Conservation (phyloP, 1,284 basidiomycete genomes). For the Tilletia setariae region DNA sequence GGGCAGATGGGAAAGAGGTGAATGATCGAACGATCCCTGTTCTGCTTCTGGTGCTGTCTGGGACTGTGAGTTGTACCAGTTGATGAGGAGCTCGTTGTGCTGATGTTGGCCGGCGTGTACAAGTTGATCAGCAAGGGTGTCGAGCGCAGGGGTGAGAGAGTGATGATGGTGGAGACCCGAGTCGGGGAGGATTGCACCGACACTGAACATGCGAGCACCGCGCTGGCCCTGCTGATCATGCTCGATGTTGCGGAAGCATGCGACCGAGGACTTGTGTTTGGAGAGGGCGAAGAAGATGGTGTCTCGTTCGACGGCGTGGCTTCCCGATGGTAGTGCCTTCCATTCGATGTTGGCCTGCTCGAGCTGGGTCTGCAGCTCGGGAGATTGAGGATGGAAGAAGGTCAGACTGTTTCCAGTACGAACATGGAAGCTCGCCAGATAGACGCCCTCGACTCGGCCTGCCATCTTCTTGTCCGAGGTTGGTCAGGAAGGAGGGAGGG, state of each 20-base stretch:
- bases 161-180: constrained; percentile 18
- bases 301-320: constrained; percentile 35
- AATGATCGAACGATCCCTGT: constrained; percentile 26
- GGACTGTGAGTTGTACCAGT: constrained; percentile 29
- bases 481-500: too few relatives aligned
- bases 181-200: constrained; percentile 27
- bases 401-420: constrained; percentile 40
- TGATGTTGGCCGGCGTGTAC: not conserved
- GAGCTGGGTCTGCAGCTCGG: constrained; percentile 4
- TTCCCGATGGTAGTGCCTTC: constrained; percentile 43
- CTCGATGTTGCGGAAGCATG: constrained; percentile 34
- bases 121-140: constrained; percentile 21
- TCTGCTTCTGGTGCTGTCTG: constrained; percentile 21
- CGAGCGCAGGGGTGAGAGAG: constrained; percentile 22
- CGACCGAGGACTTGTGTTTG: constrained; percentile 27
- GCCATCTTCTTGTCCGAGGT: not conserved
- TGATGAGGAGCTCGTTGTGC: constrained; percentile 25
- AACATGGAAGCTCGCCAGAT: constrained; percentile 37
- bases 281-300: constrained; percentile 31
- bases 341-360: constrained; percentile 36
- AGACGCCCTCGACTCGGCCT: constrained; percentile 22
- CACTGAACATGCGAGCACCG: constrained; percentile 39
- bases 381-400: constrained; percentile 31
- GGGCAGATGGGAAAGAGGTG: constrained; percentile 37
- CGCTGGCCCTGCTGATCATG: constrained; percentile 19